phyloP scores from a whole-genome alignment of 1,139 yeast species.

The Spencermartinsiella ligniputridi region DNA sequence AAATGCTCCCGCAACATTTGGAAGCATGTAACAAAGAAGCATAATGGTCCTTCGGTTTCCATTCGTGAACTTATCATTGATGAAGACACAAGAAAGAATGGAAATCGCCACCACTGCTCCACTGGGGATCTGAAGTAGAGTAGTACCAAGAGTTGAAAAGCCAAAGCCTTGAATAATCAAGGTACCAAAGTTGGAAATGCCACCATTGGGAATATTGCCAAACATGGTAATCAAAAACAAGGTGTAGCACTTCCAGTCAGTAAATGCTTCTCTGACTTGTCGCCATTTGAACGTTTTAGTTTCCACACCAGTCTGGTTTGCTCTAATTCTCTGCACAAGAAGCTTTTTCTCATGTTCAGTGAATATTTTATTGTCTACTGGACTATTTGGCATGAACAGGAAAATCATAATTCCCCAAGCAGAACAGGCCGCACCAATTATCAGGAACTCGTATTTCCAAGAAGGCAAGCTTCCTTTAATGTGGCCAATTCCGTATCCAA shows the following conservation, averaged over 20 bases:
- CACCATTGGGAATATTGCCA: constrained; percentile 47
- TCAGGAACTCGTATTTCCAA: constrained; percentile 41
- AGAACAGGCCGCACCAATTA: constrained; percentile 30
- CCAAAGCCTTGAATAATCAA: constrained; percentile 29
- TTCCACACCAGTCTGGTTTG: constrained; percentile 48
- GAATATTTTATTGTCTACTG: constrained; percentile 51
- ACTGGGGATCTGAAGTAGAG: constrained; percentile 25
- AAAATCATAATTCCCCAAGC: constrained; percentile 46
- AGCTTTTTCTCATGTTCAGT: constrained; percentile 47
- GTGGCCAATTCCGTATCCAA: constrained; percentile 45
- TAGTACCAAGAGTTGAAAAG: constrained; percentile 25
- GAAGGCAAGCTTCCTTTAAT: constrained; percentile 19
- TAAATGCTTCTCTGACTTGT: constrained; percentile 44
- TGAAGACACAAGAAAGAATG: constrained; percentile 18
- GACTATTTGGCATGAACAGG: constrained; percentile 49
- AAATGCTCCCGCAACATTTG: constrained; percentile 26
- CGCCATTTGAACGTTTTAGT: constrained; percentile 46
- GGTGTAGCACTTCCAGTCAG: constrained; percentile 44
- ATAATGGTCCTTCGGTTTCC: constrained; percentile 17
- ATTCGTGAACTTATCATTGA: constrained; percentile 17
- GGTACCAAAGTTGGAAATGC: constrained; percentile 35
- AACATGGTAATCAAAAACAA: constrained; percentile 40
- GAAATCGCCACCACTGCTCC: constrained; percentile 25
- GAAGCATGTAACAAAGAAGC: constrained; percentile 20
- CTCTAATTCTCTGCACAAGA: constrained; percentile 49